phyloP scores from a whole-genome alignment of 768 basidiomycete genomes.

The Leccinum longicurvipes region DNA sequence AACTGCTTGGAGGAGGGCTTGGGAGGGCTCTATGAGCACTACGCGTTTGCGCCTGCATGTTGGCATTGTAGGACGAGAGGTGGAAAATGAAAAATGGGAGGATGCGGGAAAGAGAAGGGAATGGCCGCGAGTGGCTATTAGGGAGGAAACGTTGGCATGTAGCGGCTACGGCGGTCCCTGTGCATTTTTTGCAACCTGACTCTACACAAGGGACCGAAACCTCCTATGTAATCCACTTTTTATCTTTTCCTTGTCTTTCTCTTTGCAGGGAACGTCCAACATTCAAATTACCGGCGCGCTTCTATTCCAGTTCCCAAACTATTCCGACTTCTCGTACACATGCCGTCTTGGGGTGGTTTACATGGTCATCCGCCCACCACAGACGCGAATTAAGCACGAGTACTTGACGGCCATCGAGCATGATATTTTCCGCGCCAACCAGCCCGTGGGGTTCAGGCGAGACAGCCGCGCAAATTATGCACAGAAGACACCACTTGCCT shows the following conservation, averaged over 20 bases:
- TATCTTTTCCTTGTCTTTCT: constrained; percentile 1
- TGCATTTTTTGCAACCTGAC: constrained; percentile 26
- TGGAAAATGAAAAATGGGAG: constrained; percentile 45
- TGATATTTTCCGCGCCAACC: neutral
- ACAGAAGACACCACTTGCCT: neutral
- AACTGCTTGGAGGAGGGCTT: constrained; percentile 61
- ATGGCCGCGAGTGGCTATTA: constrained; percentile 52
- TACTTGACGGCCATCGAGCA: neutral
- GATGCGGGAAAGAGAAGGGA: constrained; percentile 60
- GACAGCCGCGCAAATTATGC: constrained; percentile 1
- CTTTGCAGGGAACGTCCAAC: neutral
- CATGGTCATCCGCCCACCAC: constrained; percentile 4
- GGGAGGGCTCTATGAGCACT: constrained; percentile 79
- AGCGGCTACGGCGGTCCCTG: constrained; percentile 32
- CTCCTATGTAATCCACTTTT: constrained; percentile 13
- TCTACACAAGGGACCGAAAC: constrained; percentile 25
- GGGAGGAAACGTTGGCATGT: constrained; percentile 51
- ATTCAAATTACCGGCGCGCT: constrained; percentile 4
- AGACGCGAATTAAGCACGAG: constrained; percentile 10
- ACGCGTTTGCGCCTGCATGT: constrained; percentile 89
- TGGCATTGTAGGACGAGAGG: constrained; percentile 59
- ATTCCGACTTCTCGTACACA: neutral
- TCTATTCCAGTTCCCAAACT: neutral
- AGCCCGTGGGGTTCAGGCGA: neutral
- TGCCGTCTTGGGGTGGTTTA: neutral